Base-by-base conservation (phyloP, 2,329 filamentous ascomycete species). In the Sporothrix brasiliensis region DNA sequence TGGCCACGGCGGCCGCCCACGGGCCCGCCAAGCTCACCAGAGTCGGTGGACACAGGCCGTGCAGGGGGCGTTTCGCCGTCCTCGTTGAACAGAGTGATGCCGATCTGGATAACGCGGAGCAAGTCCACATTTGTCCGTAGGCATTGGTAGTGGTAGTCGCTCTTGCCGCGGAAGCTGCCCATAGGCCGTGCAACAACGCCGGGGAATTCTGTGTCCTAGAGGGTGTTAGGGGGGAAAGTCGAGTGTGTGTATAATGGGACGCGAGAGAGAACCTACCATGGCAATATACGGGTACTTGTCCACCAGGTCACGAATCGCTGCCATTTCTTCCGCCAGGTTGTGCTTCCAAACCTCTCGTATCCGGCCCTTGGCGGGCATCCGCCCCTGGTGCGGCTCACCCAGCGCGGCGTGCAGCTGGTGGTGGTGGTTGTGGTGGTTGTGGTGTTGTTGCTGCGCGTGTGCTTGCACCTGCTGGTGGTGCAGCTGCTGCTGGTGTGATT, bases 131-230 rank as follows among this genome's bases (percentile, higher is more conserved):
- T 99, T 76, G 93, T 96, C 73, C 95, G 92, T 61, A 99, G 86
- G 72, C 94, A 98, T 83, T 99, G 95, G 81, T 99, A 99, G 79
- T 99, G 95, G 78, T 99, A 99, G 77, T 97, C 94, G 74, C 93
- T 95, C 82, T 97, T 98, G 71, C 92, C 95, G 72, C 91, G 89
- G 80, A 99, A 99, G 70, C 91, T 89, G 65, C 95, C 95, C 86
- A 99, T 98, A 1, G 95, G 95, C 75, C 95, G 88, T 34, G 94
- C 93, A 68, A 99, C 94, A 68, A 99, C 93, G 70, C 95, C 95
- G n/a, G 95, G 95, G 76, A 99, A 99, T 79, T 98, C 94, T 30
- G 95, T 97, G 79, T 99, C 95, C 94, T 97, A 78, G 16, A 47
- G 67, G 61, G 53, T 54, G 16, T 50, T 19, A 13, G 66, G 30